phyloP scores from a whole-genome alignment of 225 moss, liverwort and hornwort genomes.

The Physcomitrium patens region DNA sequence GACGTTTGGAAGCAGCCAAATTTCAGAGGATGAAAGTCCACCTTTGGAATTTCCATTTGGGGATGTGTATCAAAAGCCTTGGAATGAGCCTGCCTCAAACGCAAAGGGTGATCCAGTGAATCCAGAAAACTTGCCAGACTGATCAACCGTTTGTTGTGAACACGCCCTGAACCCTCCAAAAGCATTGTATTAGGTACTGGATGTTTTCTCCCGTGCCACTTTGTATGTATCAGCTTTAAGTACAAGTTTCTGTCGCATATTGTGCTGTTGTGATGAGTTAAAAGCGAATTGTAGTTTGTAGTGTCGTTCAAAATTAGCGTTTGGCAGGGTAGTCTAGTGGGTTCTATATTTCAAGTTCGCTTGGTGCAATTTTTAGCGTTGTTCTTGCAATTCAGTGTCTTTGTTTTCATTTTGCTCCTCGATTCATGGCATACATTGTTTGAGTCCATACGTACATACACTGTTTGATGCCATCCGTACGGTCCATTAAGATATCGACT shows the following conservation, averaged over 20 bases:
- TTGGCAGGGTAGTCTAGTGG: too few species aligned
- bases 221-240: too few species aligned
- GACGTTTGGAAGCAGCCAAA: constrained; percentile 64
- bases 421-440: background rate
- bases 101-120: constrained; percentile 24
- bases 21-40: constrained; percentile 81
- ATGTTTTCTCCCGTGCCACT: too few species aligned
- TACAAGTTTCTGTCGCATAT: too few species aligned
- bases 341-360: too few species aligned
- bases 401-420: background rate
- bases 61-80: constrained; percentile 81
- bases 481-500: background rate
- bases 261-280: too few species aligned
- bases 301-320: too few species aligned
- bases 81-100: constrained; percentile 40
- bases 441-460: background rate
- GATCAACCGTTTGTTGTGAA: constrained; percentile 24
- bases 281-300: too few species aligned
- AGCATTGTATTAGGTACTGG: constrained; percentile 39
- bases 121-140: constrained; percentile 36
- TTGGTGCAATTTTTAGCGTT: too few species aligned
- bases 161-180: constrained; percentile 15
- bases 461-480: background rate
- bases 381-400: background rate
- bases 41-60: constrained; percentile 90